Evolutionary conservation across 345 rosid species (phyloP), one percentile per base, ranked within the genome.

Genomic region (Gossypium australe): DNA sequence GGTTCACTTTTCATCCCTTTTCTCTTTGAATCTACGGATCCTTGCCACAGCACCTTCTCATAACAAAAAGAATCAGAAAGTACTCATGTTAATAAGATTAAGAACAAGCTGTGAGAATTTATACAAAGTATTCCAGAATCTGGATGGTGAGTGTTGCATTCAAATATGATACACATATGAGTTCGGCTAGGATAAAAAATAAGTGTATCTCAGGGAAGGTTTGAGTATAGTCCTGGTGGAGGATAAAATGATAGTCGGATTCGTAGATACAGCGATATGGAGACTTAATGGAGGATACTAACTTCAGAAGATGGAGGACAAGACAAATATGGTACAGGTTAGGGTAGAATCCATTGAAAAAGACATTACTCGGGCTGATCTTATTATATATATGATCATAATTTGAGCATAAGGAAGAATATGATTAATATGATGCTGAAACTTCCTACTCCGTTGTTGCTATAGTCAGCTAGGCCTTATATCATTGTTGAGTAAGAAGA

Each of bases 21-120:
- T 63, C 43, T 74, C 67, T 43, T 55, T 5, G 22, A 48, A 67
- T 70, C 67, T 58, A 61, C 38, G 56, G 59, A 58, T 77, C 77
- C 67, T 84, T 82, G 22, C 85, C 85, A 29, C 87, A 85, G 59
- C 86, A 85, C 81, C 86, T 85, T 71, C 75, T 67, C 77, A 77
- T 2, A 56, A 59, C 12, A 75, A 68, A 67, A 34, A 69, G 24
- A 47, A 63, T 14, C 76, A 47, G 24, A 18, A 43, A 38, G 20
- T 22, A 51, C n/a, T 22, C 3, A 72, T 18, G 41, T 44, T 47
- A 16, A 22, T 48, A 27, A 73, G 44, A 61, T 27, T 6, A 61
- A 61, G 53, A 53, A 55, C 48, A 38, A 34, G 11, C 12, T 2
- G 7, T 3, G 3, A 27, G 58, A 27, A 49, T 58, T 56, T 57